Percentiles rank a stretch among this genome's conserved stretches.
These are phyloP conservation scores for Metschnikowia gruessii DNA, from an alignment of 805 yeast species.

Conservation along the genomic window DNA sequence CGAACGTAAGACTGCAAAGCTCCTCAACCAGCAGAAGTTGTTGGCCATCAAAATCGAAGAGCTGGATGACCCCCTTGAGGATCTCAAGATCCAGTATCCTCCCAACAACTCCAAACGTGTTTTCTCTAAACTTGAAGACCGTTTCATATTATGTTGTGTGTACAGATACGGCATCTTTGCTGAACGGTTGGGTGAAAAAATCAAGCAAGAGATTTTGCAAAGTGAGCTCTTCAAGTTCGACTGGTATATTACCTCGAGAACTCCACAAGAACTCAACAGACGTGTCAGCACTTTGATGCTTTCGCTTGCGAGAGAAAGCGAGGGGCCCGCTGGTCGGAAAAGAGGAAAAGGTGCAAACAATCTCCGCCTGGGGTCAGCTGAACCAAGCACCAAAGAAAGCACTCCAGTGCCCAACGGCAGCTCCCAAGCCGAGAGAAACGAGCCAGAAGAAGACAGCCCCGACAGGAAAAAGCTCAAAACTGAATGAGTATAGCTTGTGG, in stretches of 20 bases:
- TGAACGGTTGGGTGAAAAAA: constrained; percentile 57
- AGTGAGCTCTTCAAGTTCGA: constrained; percentile 67
- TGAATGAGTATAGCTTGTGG: too few species aligned
- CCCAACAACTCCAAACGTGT: constrained; percentile 80
- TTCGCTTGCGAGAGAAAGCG: constrained; percentile 61
- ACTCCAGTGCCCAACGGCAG: constrained; percentile 13
- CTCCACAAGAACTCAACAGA: constrained; percentile 68
- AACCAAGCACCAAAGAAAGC: constrained; percentile 28
- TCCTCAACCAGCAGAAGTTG: constrained; percentile 53
- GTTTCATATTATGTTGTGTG: constrained; percentile 59
- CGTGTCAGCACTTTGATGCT: constrained; percentile 64
- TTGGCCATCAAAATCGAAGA: constrained; percentile 52
- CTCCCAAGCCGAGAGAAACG: constrained; percentile 2
- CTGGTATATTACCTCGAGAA: constrained; percentile 70
- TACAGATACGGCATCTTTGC: constrained; percentile 63
- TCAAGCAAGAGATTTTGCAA: constrained; percentile 59
- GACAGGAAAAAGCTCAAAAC: constrained; percentile 12
- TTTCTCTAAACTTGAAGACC: constrained; percentile 67
- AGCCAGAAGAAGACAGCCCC: constrained; percentile 5
- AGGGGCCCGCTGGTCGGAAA: constrained; percentile 61
- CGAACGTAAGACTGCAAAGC: constrained; percentile 60
- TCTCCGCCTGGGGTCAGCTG: constrained; percentile 36
- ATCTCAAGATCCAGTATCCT: constrained; percentile 65
- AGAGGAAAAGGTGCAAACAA: constrained; percentile 20
- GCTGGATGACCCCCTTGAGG: constrained; percentile 57